phyloP scores from a whole-genome alignment of 2,329 filamentous ascomycete genomes.

The Verticillium nonalfalfae region DNA sequence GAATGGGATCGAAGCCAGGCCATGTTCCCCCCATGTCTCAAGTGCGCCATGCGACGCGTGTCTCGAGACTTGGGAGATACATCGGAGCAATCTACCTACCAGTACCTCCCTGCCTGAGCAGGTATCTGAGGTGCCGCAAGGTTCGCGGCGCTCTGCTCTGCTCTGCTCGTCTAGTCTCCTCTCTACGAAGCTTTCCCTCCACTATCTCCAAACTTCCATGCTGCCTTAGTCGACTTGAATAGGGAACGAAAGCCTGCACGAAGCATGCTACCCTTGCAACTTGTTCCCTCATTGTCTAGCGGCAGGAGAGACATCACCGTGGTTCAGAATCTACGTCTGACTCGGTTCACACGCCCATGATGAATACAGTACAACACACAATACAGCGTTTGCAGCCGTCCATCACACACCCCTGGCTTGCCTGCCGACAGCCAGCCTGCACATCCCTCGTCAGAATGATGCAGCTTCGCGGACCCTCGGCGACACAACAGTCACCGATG shows the following conservation, averaged over 20 bases:
- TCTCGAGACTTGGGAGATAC: neutral
- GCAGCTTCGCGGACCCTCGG: neutral
- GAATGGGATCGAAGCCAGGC: neutral
- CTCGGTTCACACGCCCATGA: neutral
- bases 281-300: neutral
- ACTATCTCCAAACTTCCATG: neutral
- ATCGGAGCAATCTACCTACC: neutral
- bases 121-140: too few relatives aligned
- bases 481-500: neutral
- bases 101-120: neutral
- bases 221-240: neutral
- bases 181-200: neutral
- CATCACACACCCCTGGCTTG: neutral
- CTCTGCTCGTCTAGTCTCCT: too few relatives aligned
- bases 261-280: neutral
- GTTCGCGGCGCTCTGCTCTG: too few relatives aligned
- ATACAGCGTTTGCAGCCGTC: neutral
- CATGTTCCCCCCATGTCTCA: neutral
- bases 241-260: neutral
- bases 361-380: too few relatives aligned
- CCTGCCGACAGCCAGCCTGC: neutral
- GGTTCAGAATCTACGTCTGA: neutral
- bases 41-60: neutral
- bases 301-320: too few relatives aligned
- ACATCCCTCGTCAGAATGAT: neutral